Evolutionary conservation across 768 basidiomycete genomes (phyloP), one percentile per base, ranked within the genome.

Genomic region (Trametes punicea): DNA sequence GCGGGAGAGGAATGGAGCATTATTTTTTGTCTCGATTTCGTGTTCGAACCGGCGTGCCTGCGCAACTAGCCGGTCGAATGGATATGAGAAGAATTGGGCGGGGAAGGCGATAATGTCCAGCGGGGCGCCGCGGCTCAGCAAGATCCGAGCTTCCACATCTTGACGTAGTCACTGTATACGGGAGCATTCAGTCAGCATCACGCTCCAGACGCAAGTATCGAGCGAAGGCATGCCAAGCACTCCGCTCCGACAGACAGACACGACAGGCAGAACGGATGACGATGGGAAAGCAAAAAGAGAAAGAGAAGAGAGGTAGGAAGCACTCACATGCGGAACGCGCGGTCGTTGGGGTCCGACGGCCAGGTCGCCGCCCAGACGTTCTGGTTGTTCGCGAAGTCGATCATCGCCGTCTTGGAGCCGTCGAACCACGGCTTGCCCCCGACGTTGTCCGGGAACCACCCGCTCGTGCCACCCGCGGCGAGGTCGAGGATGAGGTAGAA

Each of bases 401-500:
- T 73, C 87, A 89, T 89, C 8, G 88, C 89, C n/a, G 75, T 78
- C 38, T 59, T 62, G 30, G 80, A 80, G 16, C 72, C 72, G 66
- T 92, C 84, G 29, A 84, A 76, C 90, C 89, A 92, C 78, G 70
- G 69, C 69, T 77, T 77, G 62, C 73, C 74, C 16, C 90, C 91
- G 40, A 88, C 81, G 9, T 75, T 70, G 55, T 82, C 81, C 2
- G 75, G 76, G 76, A 81, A 82, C 77, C 77, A 82, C 27, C 85
- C 92, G 61, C 82, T 90, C 33, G 88, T 91, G 2, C 85, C 85
- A 9, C 93, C 93, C 9, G 82, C 90, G 2, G 85, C 90, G 31
- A 94, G 79, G 67, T 89, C 81, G 66, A 95, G 73, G 64, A 91
- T 83, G 23, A 94, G 72, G 72, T 90, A 94, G 71, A 95, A 93